These are phyloP conservation scores for Biscogniauxia sp. DNA, from an alignment of 2,329 filamentous ascomycete species.

Conservation along the genomic window DNA sequence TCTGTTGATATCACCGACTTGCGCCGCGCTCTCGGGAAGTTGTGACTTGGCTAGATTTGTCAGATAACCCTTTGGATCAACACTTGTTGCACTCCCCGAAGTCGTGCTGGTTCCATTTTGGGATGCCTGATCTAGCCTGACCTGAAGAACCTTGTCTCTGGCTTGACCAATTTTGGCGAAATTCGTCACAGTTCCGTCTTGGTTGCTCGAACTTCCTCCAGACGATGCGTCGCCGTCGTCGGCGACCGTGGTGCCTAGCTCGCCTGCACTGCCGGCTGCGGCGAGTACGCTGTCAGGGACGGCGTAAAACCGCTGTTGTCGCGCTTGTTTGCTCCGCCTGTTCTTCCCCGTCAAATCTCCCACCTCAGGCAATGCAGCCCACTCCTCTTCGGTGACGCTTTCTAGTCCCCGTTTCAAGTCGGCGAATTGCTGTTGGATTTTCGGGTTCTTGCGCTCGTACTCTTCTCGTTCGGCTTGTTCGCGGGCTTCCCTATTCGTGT, in stretches of 20 bases:
- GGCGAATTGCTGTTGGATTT: conserved; percentile 96
- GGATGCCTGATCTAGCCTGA: conserved; percentile 87
- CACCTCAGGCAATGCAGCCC: conserved; percentile 92
- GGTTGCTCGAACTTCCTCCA: conserved; percentile 39
- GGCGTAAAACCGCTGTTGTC: conserved; percentile 86
- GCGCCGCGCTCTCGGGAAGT: conserved; percentile 73
- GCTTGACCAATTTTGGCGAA: conserved; percentile 97
- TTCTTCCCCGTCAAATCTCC: conserved; percentile 96
- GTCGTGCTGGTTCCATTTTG: conserved; percentile 65
- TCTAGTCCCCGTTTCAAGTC: conserved; percentile 89
- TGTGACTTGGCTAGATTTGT: conserved; percentile 85
- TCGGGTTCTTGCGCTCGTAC: conserved; percentile 95
- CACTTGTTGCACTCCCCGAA: conserved; percentile 79
- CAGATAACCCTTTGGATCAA: conserved; percentile 94
- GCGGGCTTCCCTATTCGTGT: conserved; percentile 81
- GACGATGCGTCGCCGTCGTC: conserved; percentile 66
- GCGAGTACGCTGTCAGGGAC: conserved; percentile 95
- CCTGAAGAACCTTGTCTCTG: conserved; percentile 91
- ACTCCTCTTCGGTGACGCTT: conserved; percentile 90
- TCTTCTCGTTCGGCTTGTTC: conserved; percentile 89
- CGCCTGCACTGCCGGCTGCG: conserved; percentile 73
- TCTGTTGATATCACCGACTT: conserved; percentile 92
- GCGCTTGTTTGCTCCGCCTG: conserved; percentile 76
- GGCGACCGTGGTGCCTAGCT: conserved; percentile 84
- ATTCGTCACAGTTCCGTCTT: conserved; percentile 93